Percentiles rank a stretch among this genome's conserved stretches.
phyloP scores from a whole-genome alignment of 2,329 filamentous ascomycete species.

The Xylaria sp. region DNA sequence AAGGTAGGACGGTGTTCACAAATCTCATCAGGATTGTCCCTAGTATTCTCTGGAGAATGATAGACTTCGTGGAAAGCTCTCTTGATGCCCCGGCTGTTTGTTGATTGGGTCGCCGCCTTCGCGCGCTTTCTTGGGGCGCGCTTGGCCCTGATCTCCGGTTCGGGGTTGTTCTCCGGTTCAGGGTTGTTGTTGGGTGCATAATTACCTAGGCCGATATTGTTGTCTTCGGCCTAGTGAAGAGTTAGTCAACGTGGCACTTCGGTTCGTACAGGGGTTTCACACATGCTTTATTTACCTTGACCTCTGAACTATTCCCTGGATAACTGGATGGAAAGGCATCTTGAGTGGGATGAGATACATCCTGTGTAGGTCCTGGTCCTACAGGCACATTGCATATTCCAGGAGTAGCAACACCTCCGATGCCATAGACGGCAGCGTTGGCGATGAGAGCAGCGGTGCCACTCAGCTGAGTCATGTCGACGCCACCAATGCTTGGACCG shows the following conservation, averaged over 20 bases:
- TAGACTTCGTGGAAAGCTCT: neutral
- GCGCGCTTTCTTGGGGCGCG: neutral
- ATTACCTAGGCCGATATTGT: neutral
- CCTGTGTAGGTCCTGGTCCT: neutral
- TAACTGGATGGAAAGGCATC: neutral
- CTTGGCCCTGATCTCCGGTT: neutral
- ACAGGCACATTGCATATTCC: neutral
- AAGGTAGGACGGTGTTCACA: constrained; percentile 11
- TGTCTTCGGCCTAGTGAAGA: neutral
- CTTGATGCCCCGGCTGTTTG: neutral
- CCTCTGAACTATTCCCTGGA: neutral
- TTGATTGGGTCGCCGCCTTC: neutral
- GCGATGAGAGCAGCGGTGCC: constrained; percentile 31
- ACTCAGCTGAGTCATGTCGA: constrained; percentile 33
- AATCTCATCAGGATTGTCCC: neutral
- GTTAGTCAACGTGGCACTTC: constrained; percentile 4
- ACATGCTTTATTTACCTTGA: constrained; percentile 16
- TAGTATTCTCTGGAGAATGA: neutral
- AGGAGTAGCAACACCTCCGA: neutral
- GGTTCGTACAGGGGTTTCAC: neutral
- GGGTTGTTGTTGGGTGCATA: neutral
- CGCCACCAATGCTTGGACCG: constrained; percentile 21
- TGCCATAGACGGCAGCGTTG: constrained; percentile 4
- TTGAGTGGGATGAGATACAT: neutral
- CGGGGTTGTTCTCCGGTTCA: too few relatives aligned